A percentile compares a stretch with the other conserved stretches of the same genome.
These are phyloP conservation scores for Ascodesmis nigricans DNA, from an alignment of 495 filamentous ascomycete species.

Conservation along the genomic window DNA sequence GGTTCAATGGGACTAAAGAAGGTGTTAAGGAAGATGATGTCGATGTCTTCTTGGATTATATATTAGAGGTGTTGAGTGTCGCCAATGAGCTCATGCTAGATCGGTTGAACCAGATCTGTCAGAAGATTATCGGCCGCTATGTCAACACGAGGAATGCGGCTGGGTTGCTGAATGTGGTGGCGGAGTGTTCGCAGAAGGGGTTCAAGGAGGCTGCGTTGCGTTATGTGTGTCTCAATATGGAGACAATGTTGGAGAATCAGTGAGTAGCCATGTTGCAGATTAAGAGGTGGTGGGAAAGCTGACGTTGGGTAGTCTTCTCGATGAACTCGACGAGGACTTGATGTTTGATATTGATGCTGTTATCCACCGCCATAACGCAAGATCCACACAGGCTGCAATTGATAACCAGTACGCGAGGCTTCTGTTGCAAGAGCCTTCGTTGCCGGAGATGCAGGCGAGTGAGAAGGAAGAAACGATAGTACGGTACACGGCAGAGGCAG, in stretches of 20 bases:
- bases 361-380: no score
- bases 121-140: constrained; percentile 67
- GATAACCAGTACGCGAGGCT: no score
- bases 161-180: constrained; percentile 58
- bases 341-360: constrained; percentile 52
- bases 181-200: constrained; percentile 54
- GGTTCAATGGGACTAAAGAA: constrained; percentile 57
- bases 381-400: no score
- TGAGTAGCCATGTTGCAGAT: constrained; percentile 26
- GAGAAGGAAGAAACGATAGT: constrained; percentile 33
- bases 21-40: constrained; percentile 44
- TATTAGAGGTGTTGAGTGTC: constrained; percentile 79
- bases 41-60: constrained; percentile 63
- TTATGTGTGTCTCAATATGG: constrained; percentile 77
- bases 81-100: constrained; percentile 93
- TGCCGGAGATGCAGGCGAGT: constrained; percentile 30
- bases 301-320: constrained; percentile 33
- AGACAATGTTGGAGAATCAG: constrained; percentile 74
- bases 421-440: no score
- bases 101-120: constrained; percentile 58
- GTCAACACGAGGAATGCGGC: constrained; percentile 75
- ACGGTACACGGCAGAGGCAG: constrained; percentile 8
- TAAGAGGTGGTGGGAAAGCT: no score
- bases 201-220: constrained; percentile 79
- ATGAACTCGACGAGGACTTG: constrained; percentile 69